phyloP scores from a whole-genome alignment of 2,329 filamentous ascomycete genomes.

The Phoma sp. region DNA sequence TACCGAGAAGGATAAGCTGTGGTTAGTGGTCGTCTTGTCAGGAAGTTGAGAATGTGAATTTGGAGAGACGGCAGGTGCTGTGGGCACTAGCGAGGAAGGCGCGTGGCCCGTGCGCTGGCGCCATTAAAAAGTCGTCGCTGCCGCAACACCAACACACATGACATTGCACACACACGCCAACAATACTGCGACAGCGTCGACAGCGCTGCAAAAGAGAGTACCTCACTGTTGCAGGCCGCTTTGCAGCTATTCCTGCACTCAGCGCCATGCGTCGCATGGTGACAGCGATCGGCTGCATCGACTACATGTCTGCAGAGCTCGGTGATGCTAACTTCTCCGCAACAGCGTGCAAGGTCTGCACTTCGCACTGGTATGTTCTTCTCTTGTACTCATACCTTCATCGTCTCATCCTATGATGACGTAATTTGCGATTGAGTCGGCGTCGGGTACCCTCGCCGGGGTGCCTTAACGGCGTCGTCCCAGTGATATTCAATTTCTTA shows the following conservation, averaged over 20 bases:
- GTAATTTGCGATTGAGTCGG: slow-evolving; percentile 99
- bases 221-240: background rate
- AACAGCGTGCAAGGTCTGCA: slow-evolving; percentile 11
- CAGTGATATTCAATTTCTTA: slow-evolving; percentile 96
- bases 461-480: slow-evolving; percentile 76
- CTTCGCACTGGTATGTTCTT: slow-evolving; percentile 30
- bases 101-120: slow-evolving; percentile 1
- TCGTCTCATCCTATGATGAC: slow-evolving; percentile 70
- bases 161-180: background rate
- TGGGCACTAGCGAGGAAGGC: background rate
- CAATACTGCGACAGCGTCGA: background rate
- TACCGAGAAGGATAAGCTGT: slow-evolving; percentile 48
- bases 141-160: background rate
- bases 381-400: slow-evolving; percentile 1
- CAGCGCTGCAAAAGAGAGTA: background rate
- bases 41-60: slow-evolving; percentile 21
- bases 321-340: slow-evolving; percentile 13
- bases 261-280: background rate
- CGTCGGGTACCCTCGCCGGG: slow-evolving; percentile 90
- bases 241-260: background rate
- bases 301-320: background rate
- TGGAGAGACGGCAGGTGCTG: slow-evolving; percentile 9
- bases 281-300: background rate
- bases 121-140: slow-evolving; percentile 9
- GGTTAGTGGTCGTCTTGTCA: slow-evolving; percentile 21